These are phyloP conservation scores for Dactylellina drechsleri DNA, from an alignment of 2,329 filamentous ascomycete genomes.

Conservation along the genomic window DNA sequence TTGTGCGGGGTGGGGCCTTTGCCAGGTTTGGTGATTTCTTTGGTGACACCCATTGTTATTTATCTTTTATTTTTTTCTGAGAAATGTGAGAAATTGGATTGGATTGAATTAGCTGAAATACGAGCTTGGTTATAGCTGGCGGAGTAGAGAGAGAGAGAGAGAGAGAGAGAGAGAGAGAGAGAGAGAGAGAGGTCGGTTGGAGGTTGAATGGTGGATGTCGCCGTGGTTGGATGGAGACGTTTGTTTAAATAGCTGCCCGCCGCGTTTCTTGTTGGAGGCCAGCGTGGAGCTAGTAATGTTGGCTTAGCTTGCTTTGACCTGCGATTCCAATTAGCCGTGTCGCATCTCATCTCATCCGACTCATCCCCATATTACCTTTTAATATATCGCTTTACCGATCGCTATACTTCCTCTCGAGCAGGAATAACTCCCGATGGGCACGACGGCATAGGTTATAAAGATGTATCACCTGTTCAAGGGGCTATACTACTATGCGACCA, in stretches of 20 bases:
- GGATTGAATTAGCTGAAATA: background rate
- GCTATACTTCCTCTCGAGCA: background rate
- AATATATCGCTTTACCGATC: no score
- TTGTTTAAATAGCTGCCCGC: no score
- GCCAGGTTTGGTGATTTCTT: conserved; percentile 41
- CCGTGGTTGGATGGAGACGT: background rate
- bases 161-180: no score
- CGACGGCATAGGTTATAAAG: conserved; percentile 21
- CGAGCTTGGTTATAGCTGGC: background rate
- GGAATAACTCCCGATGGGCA: conserved; percentile 26
- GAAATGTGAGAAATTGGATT: background rate
- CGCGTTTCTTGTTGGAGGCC: background rate
- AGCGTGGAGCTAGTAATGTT: background rate
- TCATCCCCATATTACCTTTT: no score
- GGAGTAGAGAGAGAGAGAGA: background rate
- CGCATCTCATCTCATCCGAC: no score
- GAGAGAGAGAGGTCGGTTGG: no score
- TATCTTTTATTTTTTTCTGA: background rate
- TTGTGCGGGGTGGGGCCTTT: conserved; percentile 20
- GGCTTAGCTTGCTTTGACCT: no score
- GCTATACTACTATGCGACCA: conserved; percentile 92
- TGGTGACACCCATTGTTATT: conserved; percentile 41
- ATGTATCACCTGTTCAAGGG: conserved; percentile 99
- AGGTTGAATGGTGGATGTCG: background rate
- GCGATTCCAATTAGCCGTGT: no score